Evolutionary conservation across 2,329 filamentous ascomycete genomes (phyloP).

Genomic region (Fusarium tuaranense): DNA sequence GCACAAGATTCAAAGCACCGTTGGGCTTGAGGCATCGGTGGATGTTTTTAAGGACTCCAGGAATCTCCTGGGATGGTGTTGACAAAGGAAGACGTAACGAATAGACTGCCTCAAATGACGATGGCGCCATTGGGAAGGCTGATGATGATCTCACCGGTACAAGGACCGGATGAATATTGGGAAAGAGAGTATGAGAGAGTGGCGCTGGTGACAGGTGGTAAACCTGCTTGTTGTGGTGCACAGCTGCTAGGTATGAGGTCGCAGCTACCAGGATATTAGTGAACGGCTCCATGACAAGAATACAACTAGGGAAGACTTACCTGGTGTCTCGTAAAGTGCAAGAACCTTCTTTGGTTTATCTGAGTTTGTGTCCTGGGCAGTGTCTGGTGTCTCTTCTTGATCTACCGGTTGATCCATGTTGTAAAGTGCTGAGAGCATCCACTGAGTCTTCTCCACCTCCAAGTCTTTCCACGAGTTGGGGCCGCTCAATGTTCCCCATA

Average conservation of each 20-base stretch:
- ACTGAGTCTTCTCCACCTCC: constrained; percentile 66
- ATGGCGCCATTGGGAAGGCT: constrained; percentile 53
- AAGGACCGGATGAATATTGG: constrained; percentile 55
- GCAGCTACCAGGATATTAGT: constrained; percentile 12
- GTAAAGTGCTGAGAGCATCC: constrained; percentile 71
- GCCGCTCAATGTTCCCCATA: not conserved
- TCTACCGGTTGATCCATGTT: constrained; percentile 48
- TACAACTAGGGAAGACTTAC: not conserved
- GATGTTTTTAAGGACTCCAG: constrained; percentile 66
- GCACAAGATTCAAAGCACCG: constrained; percentile 67
- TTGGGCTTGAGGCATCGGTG: constrained; percentile 67
- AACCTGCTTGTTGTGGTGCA: constrained; percentile 25
- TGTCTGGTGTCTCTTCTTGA: not conserved
- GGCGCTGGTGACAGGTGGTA: constrained; percentile 32
- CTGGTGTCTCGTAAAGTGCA: constrained; percentile 32
- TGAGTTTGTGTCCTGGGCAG: constrained; percentile 42
- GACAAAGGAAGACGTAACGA: constrained; percentile 68
- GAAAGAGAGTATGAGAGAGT: constrained; percentile 47
- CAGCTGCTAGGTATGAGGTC: constrained; percentile 27
- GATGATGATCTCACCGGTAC: constrained; percentile 53
- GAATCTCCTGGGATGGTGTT: constrained; percentile 67
- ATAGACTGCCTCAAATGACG: constrained; percentile 62
- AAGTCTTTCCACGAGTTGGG: constrained; percentile 38
- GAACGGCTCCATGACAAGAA: not conserved
- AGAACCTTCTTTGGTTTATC: constrained; percentile 23